Conservation (phyloP, 495 filamentous ascomycete genomes). For the Hyaloscypha finlandica region DNA sequence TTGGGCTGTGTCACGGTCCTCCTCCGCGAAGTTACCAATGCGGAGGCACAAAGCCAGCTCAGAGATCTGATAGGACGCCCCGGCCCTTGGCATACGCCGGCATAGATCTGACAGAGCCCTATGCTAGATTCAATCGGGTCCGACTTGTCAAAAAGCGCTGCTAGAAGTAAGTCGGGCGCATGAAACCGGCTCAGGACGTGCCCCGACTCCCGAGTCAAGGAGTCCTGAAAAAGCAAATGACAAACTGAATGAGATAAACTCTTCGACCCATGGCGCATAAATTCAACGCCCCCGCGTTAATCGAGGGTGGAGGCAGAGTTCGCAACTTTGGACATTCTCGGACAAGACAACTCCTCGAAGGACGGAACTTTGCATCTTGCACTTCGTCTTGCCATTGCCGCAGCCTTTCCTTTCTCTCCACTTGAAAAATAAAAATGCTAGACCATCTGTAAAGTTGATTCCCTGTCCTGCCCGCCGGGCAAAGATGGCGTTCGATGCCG, state of each 20-base stretch:
- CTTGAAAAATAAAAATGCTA: not conserved
- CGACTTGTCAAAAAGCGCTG: not conserved
- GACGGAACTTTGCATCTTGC: not conserved
- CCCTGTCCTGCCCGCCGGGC: no score
- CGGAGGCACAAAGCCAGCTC: not conserved
- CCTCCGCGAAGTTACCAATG: not conserved
- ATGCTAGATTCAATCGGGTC: not conserved
- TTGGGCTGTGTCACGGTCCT: constrained; percentile 1
- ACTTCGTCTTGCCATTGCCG: not conserved
- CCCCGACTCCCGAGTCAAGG: not conserved
- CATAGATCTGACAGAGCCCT: not conserved
- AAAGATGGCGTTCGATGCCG: not conserved
- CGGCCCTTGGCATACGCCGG: not conserved
- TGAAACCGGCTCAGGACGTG: not conserved
- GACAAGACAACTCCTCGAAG: not conserved
- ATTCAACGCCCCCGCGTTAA: no score
- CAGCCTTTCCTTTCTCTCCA: not conserved
- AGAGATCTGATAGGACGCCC: not conserved
- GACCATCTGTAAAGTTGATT: not conserved
- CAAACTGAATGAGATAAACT: not conserved
- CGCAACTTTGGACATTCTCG: not conserved
- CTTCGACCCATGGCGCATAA: no score
- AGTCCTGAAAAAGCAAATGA: not conserved
- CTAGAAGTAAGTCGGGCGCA: not conserved
- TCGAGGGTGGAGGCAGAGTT: not conserved